Base-by-base conservation (phyloP, 257 asterid species). In the Petunia secreta region DNA sequence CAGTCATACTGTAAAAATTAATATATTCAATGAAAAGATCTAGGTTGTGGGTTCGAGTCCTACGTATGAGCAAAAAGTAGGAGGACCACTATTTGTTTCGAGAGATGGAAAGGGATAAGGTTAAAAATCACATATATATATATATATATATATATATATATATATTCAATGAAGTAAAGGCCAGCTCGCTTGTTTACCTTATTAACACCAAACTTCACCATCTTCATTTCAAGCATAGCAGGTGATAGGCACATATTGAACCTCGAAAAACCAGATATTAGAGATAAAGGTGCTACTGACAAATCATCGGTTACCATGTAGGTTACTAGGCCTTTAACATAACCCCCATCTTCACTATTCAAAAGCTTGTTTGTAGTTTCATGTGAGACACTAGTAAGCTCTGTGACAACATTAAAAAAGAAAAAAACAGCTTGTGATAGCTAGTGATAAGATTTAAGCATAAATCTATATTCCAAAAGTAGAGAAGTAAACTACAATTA, bases 301-400 rank as follows among this genome's bases (percentile, higher is more conserved):
- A 74, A 52, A 74, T 74, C 46, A 74, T 52, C 63, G 52, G 36
- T 36, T 74, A 74, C 48, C 62, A 74, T 74, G 11, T 52, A 74
- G 36, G 0, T 1, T 37, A 52, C 3, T 15, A 52, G 46, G 34
- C 48, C 78, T 39, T 74, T 36, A 36, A 74, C 63, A 52, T 36
- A 74, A 52, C 37, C 6, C 25, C 6, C 46, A 25, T 25, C 25
- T 25, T 25, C 7, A 36, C 52, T 65, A 40, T 6, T 36, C 74
- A 65, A 39, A 65, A 39, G 52, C 36, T 9, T 15, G 4, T 5
- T 74, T 74, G 46, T 63, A 36, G 44, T 34, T 52, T 36, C 36
- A 52, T 40, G 16, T 52, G 0, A 7, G 0, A 25, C 34, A 14
- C 38, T 25, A 6, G 11, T 63, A 5, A 1, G 2, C 44, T 16